phyloP scores from a whole-genome alignment of 2,329 filamentous ascomycete genomes.

The Ceratocystis smalleyi region DNA sequence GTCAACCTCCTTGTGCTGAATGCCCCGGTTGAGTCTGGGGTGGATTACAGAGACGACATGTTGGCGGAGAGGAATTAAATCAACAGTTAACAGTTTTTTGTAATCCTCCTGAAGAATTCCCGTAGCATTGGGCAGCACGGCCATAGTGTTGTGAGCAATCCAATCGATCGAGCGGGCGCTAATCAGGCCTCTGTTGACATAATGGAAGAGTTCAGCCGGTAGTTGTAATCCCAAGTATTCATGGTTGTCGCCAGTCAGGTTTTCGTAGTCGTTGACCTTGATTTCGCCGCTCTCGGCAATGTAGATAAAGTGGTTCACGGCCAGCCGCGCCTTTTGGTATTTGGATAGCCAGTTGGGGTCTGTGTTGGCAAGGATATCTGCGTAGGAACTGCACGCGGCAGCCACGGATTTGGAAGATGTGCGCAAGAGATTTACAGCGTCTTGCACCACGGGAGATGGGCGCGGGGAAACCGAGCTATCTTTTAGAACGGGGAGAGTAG shows the following conservation, averaged over 20 bases:
- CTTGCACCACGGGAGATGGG: constrained; percentile 48
- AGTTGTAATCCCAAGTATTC: constrained; percentile 82
- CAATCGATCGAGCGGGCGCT: constrained; percentile 65
- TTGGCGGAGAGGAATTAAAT: constrained; percentile 59
- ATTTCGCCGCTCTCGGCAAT: constrained; percentile 65
- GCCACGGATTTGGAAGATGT: constrained; percentile 54
- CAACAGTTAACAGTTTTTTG: constrained; percentile 57
- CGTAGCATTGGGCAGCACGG: constrained; percentile 71
- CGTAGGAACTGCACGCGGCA: constrained; percentile 58
- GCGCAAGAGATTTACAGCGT: constrained; percentile 63
- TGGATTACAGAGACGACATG: constrained; percentile 65
- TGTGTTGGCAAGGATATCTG: constrained; percentile 58
- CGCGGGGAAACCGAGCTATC: constrained; percentile 38
- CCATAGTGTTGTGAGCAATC: constrained; percentile 63
- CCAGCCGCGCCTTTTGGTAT: constrained; percentile 73
- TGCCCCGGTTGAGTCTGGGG: constrained; percentile 66
- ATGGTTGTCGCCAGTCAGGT: constrained; percentile 68
- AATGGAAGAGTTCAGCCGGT: constrained; percentile 79
- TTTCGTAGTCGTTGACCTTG: constrained; percentile 54
- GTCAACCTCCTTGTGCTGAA: constrained; percentile 61
- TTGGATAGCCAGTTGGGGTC: constrained; percentile 67
- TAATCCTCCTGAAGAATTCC: constrained; percentile 69
- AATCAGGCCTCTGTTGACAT: constrained; percentile 70
- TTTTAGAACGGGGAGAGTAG: constrained; percentile 62
- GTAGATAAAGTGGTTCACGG: constrained; percentile 74